Base-by-base conservation (phyloP, 805 yeast genomes). In the Yarrowia sp. region DNA sequence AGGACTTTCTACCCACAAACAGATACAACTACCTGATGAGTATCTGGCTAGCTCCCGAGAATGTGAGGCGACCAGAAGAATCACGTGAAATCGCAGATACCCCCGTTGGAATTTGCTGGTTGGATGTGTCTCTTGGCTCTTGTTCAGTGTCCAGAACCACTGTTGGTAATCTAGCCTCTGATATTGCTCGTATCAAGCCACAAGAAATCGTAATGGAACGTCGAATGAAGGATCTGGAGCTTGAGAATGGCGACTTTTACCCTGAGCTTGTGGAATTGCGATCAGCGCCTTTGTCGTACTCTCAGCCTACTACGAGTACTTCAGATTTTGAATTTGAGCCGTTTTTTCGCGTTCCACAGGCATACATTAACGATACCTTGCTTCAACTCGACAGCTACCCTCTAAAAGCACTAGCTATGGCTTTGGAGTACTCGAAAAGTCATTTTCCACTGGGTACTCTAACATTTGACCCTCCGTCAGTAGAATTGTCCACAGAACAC, bases 101-200 rank as follows among this genome's bases (percentile, higher is more conserved):
- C 0, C 79, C 79, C 28, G 80, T 92, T 3, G 97, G 97, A 0
- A 70, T 95, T 0, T 82, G 92, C 33, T 95, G 98, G 98, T 83
- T 88, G 47, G 99, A 95, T 75, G 78, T 93, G 0, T 88, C 95
- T 0, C 84, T 93, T 0, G 98, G 98, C 0, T 86, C 85, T 22
- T 83, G 90, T 50, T 85, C 80, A 70, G 88, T 88, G 2, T 90
- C 90, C 71, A 83, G 84, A 55, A 84, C 90, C 0, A 80, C 82
- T 0, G 71, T 87, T 18, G 82, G 79, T 5, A 87, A 86, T 31
- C 75, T 92, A 3, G 80, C 86, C 58, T 82, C 95, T 6, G 90
- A 90, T 45, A 77, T 95, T 0, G 80, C 93, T 0, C 80, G 98
- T 66, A 85, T 95, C 7, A 81, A 81, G 55, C 98, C 99, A 0